Base-by-base conservation (phyloP, 768 basidiomycete genomes). In the Hypholoma fasciculare region DNA sequence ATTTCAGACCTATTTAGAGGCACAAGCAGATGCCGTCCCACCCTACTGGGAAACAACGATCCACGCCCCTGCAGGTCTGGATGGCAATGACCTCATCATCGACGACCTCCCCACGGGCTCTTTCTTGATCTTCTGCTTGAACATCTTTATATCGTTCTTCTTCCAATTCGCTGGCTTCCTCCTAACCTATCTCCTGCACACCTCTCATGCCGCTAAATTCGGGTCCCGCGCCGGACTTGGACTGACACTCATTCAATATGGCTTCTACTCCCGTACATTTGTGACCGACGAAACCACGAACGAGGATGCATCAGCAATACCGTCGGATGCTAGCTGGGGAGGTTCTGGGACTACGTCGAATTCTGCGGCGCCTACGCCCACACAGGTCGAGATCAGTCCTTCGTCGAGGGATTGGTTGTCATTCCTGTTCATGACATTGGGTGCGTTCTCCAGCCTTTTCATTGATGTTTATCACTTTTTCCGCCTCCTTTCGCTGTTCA, bases 41-140 rank as follows among this genome's bases (percentile, higher is more conserved):
- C 84, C 94, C 0, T 99, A 99, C 72, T 98, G 94, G 92, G 96
- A 99, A 69, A 98, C 92, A 1, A 95, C 94, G 0, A 85, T 98
- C 8, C 91, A 96, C 60, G 87, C 95, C 0, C 94, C 94, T 0
- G 72, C 76, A 0, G 75, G 79, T 26, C 56, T 80, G 38, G 80
- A 82, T 49, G 71, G 71, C 49, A 73, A 72, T 9, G 75, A 78
- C 67, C 89, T 98, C 79, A 84, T 97, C 70, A 88, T 99, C 62
- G 96, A 96, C 59, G 90, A 95, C 57, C 86, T 98, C 42, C 94
- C 95, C 0, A 84, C 92, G 0, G 95, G 95, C 51, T 87, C 89
- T 3, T 69, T 85, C 65, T 73, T 84, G 72, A 71, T 86, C n/a
- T 96, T 94, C 74, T 66, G 85, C 61, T 78, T 85, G 74, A 94